Percentiles rank a stretch among this genome's conserved stretches.
These are phyloP conservation scores for Kandelia obovata DNA, from an alignment of 345 rosid species.

Conservation along the genomic window DNA sequence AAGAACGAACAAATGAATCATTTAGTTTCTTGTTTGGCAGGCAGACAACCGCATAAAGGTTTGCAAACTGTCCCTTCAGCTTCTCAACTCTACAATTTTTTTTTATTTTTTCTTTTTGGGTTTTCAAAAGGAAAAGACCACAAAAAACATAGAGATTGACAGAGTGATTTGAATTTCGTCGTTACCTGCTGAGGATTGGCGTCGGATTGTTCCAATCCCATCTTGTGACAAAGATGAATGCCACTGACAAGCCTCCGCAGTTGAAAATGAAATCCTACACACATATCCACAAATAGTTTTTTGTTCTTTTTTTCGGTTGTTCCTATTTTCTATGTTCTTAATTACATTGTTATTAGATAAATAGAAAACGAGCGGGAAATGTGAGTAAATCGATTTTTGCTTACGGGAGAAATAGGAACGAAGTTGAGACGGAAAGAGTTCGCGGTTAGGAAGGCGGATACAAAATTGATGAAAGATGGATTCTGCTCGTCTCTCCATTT, in stretches of 20 bases:
- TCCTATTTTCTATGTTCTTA: too few relatives aligned
- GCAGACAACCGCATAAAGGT: conserved; percentile 55
- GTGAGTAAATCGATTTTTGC: neutral
- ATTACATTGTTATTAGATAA: too few relatives aligned
- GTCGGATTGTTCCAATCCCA: conserved; percentile 53
- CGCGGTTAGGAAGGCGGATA: conserved; percentile 58
- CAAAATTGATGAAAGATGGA: conserved; percentile 59
- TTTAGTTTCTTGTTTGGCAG: conserved; percentile 62
- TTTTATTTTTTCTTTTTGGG: too few relatives aligned
- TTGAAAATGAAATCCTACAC: conserved; percentile 79
- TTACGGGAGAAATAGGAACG: conserved; percentile 79
- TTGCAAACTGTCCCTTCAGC: conserved; percentile 69
- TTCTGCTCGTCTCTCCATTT: conserved; percentile 70
- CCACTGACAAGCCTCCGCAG: conserved; percentile 80
- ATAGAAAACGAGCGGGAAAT: neutral
- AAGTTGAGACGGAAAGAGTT: conserved; percentile 83
- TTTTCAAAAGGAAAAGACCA: too few relatives aligned
- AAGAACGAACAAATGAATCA: conserved; percentile 66
- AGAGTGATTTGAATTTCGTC: too few relatives aligned
- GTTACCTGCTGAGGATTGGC: conserved; percentile 61
- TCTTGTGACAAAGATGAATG: conserved; percentile 69
- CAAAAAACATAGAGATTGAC: too few relatives aligned
- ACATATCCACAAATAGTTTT: neutral
- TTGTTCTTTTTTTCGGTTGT: neutral
- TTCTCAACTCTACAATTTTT: conserved; percentile 49